phyloP scores from a whole-genome alignment of 495 filamentous ascomycete genomes.

The Hypomontagnella submonticulosa region DNA sequence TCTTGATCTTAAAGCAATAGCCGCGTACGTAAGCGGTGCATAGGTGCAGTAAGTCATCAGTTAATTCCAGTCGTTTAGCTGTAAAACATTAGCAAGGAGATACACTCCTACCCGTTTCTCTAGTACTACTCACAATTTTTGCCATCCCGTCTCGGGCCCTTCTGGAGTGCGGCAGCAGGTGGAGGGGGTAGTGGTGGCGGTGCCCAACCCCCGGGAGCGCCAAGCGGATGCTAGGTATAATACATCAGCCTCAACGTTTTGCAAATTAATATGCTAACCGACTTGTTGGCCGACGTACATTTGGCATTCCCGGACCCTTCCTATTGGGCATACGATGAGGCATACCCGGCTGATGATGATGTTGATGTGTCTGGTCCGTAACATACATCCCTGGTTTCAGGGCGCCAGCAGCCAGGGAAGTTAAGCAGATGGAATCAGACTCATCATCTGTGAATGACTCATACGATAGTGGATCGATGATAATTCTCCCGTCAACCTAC shows the following conservation, averaged over 20 bases:
- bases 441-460: slow-evolving; percentile 23
- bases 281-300: slow-evolving; percentile 1
- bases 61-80: slow-evolving; percentile 43
- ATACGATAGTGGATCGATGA: slow-evolving; percentile 36
- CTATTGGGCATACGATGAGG: too few species aligned
- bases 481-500: slow-evolving; percentile 42
- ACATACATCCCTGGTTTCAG: slow-evolving; percentile 31
- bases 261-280: background rate
- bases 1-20: slow-evolving; percentile 61
- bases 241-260: background rate
- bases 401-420: slow-evolving; percentile 13
- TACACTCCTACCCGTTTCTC: background rate
- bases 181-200: slow-evolving; percentile 2
- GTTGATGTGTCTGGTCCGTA: slow-evolving; percentile 19
- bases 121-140: slow-evolving; percentile 9
- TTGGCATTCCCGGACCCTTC: background rate
- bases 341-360: slow-evolving; percentile 1
- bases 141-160: background rate
- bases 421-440: slow-evolving; percentile 8
- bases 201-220: background rate
- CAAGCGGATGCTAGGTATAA: too few species aligned
- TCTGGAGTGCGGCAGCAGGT: background rate
- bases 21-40: slow-evolving; percentile 56
- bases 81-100: background rate
- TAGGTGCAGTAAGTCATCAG: slow-evolving; percentile 57